phyloP scores from a whole-genome alignment of 2,329 filamentous ascomycete genomes.

The Fusarium agapanthi region DNA sequence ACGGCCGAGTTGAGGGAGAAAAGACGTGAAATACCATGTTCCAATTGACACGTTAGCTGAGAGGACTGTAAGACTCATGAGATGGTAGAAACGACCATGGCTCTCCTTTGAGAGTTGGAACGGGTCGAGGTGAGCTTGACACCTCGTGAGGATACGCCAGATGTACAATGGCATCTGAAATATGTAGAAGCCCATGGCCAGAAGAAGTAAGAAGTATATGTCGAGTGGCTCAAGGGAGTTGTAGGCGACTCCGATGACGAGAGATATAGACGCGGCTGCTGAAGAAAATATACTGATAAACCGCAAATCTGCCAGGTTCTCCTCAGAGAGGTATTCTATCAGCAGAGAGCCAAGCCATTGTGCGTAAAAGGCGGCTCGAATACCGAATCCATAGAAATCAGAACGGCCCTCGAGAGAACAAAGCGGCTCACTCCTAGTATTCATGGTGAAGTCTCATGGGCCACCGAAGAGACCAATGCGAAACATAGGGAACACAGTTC shows the following conservation, averaged over 20 bases:
- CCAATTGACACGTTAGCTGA: slow-evolving; percentile 42
- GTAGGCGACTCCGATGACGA: slow-evolving; percentile 40
- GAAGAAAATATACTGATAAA: slow-evolving; percentile 47
- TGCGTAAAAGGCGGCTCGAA: slow-evolving; percentile 48
- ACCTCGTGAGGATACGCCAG: slow-evolving; percentile 47
- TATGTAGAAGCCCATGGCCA: slow-evolving; percentile 44
- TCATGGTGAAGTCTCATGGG: background rate
- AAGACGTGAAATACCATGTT: slow-evolving; percentile 46
- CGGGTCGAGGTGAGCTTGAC: slow-evolving; percentile 44
- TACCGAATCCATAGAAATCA: slow-evolving; percentile 49
- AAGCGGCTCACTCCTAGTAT: slow-evolving; percentile 1
- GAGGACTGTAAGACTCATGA: slow-evolving; percentile 40
- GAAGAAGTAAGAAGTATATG: slow-evolving; percentile 45
- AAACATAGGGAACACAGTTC: background rate
- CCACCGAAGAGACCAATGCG: background rate
- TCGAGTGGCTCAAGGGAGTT: slow-evolving; percentile 41
- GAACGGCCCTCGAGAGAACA: slow-evolving; percentile 42
- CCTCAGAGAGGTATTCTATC: slow-evolving; percentile 44
- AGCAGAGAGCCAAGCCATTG: slow-evolving; percentile 49
- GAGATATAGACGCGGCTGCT: slow-evolving; percentile 38
- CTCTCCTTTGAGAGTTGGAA: slow-evolving; percentile 41
- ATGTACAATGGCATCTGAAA: slow-evolving; percentile 46
- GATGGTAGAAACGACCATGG: slow-evolving; percentile 39
- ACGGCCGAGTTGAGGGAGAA: slow-evolving; percentile 35
- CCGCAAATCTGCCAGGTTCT: slow-evolving; percentile 42